These are phyloP conservation scores for Daldinia bambusicola DNA, from an alignment of 495 filamentous ascomycete species.

Conservation along the genomic window DNA sequence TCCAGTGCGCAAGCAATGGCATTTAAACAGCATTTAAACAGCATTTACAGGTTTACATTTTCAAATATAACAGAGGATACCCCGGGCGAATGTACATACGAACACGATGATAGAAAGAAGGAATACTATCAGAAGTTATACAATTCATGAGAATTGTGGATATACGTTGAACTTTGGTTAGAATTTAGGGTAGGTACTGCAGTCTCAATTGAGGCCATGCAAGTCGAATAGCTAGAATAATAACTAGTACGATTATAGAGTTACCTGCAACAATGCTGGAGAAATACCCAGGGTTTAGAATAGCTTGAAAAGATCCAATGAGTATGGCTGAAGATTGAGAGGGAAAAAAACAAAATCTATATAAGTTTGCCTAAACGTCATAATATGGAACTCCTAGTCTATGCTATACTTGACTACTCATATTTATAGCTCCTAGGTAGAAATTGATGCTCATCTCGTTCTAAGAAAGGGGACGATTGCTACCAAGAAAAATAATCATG, in stretches of 20 bases:
- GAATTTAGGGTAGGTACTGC: not conserved
- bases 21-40: slow-evolving; percentile 43
- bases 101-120: not conserved
- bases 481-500: too few relatives aligned
- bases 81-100: not conserved
- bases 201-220: not conserved
- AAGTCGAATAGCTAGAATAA: not conserved
- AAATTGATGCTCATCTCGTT: too few relatives aligned
- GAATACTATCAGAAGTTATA: not conserved
- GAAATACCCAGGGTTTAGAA: not conserved
- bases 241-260: not conserved
- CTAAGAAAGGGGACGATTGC: too few relatives aligned
- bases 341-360: too few relatives aligned
- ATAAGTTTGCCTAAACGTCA: too few relatives aligned
- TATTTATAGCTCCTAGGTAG: too few relatives aligned
- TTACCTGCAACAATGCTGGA: not conserved
- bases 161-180: not conserved
- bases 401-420: too few relatives aligned
- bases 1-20: slow-evolving; percentile 73
- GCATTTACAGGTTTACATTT: not conserved
- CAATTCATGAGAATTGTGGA: not conserved
- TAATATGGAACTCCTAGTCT: too few relatives aligned
- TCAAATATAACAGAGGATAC: not conserved
- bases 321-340: too few relatives aligned
- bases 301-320: not conserved